Base-by-base conservation (phyloP, 2,329 filamentous ascomycete genomes). In the Penicillium hordei region DNA sequence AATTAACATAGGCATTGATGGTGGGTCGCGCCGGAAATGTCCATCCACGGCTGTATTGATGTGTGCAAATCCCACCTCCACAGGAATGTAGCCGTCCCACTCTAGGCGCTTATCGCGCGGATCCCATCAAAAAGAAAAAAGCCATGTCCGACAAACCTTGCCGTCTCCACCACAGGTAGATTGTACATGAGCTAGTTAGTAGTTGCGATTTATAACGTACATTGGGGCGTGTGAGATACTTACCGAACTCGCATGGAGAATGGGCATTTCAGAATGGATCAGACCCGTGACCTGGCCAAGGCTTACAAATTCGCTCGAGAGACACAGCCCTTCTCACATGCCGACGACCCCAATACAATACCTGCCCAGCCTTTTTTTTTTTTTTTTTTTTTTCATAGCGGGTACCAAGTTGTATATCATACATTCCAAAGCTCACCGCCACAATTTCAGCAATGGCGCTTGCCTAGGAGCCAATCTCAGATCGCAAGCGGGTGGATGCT, bases 61-160 rank as follows among this genome's bases (percentile, higher is more conserved):
- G 3, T 40, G 19, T 21, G 5, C 43, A 9, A 1, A 38, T 39
- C 31, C 10, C 17, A 17, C 17, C 29, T n/a, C 19, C 25, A 6
- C 12, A 38, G 38, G 15, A 21, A 21, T 43, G 21, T 34, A 46
- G 36, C 4, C 33, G 36, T 38, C 19, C 52, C 45, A 52, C 55
- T 34, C n/a, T 4, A 48, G 10, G 48, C 55, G 55, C 55, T 48
- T 53, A 53, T 57, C 40, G 49, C 55, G 55, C 55, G 21, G 21
- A 31, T 25, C 51, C 19, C n/a, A 29, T 29, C 21, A 33, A n/a
- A 43, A 51, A 29, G 23, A 45, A 36, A 45, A 36, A 43, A 17
- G 1, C 25, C 23, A 39, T 42, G 17, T 10, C 19, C 17, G 15
- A 46, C 17, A 29, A 55, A 34, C 44, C 13, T 34, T 48, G 8